phyloP scores from a whole-genome alignment of 345 rosid genomes.

The Populus deltoides region DNA sequence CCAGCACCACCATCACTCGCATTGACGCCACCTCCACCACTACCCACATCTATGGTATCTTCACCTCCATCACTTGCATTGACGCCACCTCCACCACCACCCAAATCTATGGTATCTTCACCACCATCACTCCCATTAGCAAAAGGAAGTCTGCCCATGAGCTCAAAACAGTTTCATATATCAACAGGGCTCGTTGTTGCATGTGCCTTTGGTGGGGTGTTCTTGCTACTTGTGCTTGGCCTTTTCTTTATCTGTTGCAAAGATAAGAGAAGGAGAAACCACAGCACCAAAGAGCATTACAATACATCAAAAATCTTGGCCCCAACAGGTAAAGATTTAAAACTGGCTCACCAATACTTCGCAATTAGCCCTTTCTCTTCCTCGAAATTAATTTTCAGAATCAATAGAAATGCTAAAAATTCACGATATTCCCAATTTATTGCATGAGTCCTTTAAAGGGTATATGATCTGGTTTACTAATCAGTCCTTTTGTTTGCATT shows the following conservation, averaged over 20 bases:
- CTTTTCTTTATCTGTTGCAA: constrained; percentile 14
- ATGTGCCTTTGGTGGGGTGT: constrained; percentile 21
- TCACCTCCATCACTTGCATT: neutral
- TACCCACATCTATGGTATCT: neutral
- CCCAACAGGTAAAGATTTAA: constrained; percentile 10
- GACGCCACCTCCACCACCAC: neutral
- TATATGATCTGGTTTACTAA: neutral
- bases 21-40: neutral
- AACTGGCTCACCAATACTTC: neutral
- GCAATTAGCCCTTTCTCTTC: neutral
- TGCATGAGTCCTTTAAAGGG: neutral
- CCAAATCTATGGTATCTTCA: neutral
- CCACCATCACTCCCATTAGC: constrained; percentile 9
- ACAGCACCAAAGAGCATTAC: neutral
- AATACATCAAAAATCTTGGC: neutral
- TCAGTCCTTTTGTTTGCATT: neutral
- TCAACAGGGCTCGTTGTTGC: constrained; percentile 22
- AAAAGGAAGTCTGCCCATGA: constrained; percentile 19
- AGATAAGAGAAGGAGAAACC: constrained; percentile 18
- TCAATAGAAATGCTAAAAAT: neutral
- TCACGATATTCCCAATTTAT: neutral
- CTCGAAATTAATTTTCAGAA: neutral
- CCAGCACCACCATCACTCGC: neutral
- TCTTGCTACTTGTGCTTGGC: constrained; percentile 26
- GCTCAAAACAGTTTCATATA: constrained; percentile 11